Evolutionary conservation across 345 rosid species (phyloP), one percentile per base, ranked within the genome.

Genomic region (Raphanus sativus): DNA sequence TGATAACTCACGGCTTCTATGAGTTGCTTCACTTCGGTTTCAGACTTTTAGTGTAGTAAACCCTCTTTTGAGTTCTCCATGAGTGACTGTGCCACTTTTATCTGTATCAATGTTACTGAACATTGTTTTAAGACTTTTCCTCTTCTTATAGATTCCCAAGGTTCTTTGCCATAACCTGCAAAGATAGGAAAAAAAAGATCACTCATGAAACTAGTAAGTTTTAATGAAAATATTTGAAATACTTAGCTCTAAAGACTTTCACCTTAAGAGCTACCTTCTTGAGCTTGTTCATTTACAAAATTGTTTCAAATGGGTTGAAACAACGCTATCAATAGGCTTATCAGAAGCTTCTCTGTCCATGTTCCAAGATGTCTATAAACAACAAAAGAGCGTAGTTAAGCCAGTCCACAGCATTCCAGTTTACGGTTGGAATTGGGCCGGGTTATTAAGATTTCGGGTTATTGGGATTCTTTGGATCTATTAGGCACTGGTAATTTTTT

Each of bases 1-100:
- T 3, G 7, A 29, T 11, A 40, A 81, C 91, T 89, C 76, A 90
- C 97, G 34, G 92, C 94, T 75, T 90, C 92, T 92, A 89, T 89
- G 45, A 92, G 89, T 75, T 89, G 90, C 77, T 84, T 83, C 38
- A 90, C 92, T 85, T 92, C 92, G 52, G 78, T 56, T 85, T 89
- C 90, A 15, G 62, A 92, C 88, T 74, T 68, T 86, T 38, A 89
- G 91, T 67, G 83, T 81, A 68, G 87, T 85, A 71, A 92, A 79
- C 29, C 97, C 89, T 6, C 83, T 55, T 82, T 84, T 87, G 69
- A 90, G 82, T 73, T 92, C 96, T 84, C 90, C 92, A 67, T 79
- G 80, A 75, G 92, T 90, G 81, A 45, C 16, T 45, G 54, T 45
- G 16, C 54, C 54, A 45, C 7, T 45, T 45, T 45, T 45, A 13